Evolutionary conservation across 2,329 filamentous ascomycete species (phyloP), one percentile per base, ranked within the genome.

Genomic region (Phialemoniopsis sp.): DNA sequence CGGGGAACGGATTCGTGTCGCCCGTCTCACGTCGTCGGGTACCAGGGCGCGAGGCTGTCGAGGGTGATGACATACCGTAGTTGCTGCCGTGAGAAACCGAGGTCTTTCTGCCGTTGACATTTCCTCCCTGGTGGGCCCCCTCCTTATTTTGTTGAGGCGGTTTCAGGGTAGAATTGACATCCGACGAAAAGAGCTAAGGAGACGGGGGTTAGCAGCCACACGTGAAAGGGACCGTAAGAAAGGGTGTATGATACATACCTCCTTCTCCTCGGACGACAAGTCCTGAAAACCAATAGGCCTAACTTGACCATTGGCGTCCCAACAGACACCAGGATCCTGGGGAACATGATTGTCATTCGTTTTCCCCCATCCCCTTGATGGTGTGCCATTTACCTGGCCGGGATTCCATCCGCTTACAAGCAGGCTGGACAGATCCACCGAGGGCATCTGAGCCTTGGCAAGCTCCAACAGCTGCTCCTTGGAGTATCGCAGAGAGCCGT

Each of bases 91-190:
- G 83, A 13, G 90, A 93, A 36, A 95, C 64, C 1, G 90, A 96
- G 13, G 82, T 73, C 66, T 95, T 96, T 41, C 91, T 86, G 36
- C 84, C 78, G 40, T 85, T 82, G 10, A 73, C 54, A 10, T 72
- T 72, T 58, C 76, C 60, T 63, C 75, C 60, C 60, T 75, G 59
- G 59, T 76, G 58, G 60, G 73, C 62, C 66, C 80, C 67, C 32
- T 79, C 74, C 52, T 83, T 81, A 44, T 87, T 91, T 55, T 87
- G 85, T 26, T 81, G 78, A 15, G 87, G 87, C 8, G 87, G 85
- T 64, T 97, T 97, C 50, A 96, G 71, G 28, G 89, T 86, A 29
- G 93, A 96, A 62, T 97, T 98, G 57, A 98, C 89, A 47, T 94
- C 93, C 37, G 78, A 79, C 37, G 80, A 66, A 63, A 96, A 96